These are phyloP conservation scores for Alternaria arbusti DNA, from an alignment of 2,329 filamentous ascomycete species.

Conservation along the genomic window DNA sequence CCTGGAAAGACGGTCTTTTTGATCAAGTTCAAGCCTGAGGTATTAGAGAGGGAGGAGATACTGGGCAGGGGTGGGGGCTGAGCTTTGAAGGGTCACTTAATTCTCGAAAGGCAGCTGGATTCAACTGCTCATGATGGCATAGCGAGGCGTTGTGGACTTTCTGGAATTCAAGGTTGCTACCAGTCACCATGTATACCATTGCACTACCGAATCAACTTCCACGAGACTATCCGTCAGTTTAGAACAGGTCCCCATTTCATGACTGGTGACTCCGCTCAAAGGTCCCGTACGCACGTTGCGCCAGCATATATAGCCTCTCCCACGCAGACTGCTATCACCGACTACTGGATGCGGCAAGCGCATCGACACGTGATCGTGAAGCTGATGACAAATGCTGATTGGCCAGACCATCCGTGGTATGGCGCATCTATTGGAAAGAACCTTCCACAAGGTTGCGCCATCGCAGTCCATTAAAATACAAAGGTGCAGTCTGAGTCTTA, in stretches of 20 bases:
- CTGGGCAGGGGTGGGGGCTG: constrained; percentile 65
- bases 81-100: background rate
- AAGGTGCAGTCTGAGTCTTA: background rate
- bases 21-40: constrained; percentile 89
- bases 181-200: background rate
- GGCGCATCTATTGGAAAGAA: constrained; percentile 11
- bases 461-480: background rate
- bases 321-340: background rate
- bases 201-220: background rate
- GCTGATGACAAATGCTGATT: constrained; percentile 30
- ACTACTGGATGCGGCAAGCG: constrained; percentile 13
- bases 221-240: background rate
- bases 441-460: constrained; percentile 27
- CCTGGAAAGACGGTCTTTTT: constrained; percentile 95
- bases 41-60: constrained; percentile 88
- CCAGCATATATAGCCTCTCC: background rate
- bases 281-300: background rate
- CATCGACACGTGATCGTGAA: constrained; percentile 7
- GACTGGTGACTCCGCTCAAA: background rate
- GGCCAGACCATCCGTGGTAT: constrained; percentile 6
- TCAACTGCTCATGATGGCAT: constrained; percentile 8
- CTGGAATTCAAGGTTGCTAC: background rate
- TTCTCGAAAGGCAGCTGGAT: background rate
- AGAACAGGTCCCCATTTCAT: background rate
- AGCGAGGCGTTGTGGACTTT: constrained; percentile 22